Evolutionary conservation across 78 protist species (phyloP), one percentile per base, ranked within the genome.

Genomic region (Guillardia theta): DNA sequence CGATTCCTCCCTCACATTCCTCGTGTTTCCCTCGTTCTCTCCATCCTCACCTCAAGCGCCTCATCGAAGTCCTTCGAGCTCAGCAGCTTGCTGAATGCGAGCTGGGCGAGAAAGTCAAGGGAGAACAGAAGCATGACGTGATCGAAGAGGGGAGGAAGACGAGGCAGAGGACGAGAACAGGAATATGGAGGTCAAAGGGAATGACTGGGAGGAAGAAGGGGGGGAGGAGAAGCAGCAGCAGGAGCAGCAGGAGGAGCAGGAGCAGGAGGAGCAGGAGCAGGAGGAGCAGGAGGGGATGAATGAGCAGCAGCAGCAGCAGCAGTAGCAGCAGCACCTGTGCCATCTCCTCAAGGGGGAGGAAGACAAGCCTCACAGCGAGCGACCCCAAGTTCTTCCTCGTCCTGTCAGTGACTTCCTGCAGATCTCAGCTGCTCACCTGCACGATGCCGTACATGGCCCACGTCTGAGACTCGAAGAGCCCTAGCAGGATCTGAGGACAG

Each of bases 331-430:
- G 46, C 10, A 70, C 46, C 41, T 70, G 83, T 12, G 36, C 33
- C 83, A 70, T 70, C 46, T 70, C 83, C 83, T 70, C 83, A 43
- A 70, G 9, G 45, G 83, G 83, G 83, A 70, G 41, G 41, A 70
- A 70, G 41, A 70, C 83, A 3, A 70, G 83, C 1, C 83, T 1
- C 4, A 4, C 6, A 3, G 41, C 83, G 9, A 70, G 41, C 6
- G 83, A 70, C 10, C 46, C 83, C 83, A 70, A 43, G 6, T 70
- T 70, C 83, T n/a, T n/a, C n/a, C n/a, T n/a, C n/a, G n/a, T n/a
- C n/a, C n/a, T n/a, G n/a, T n/a, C n/a, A n/a, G n/a, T n/a, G n/a
- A n/a, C n/a, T n/a, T n/a, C n/a, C n/a, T n/a, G n/a, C n/a, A n/a
- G n/a, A n/a, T n/a, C n/a, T n/a, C n/a, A n/a, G n/a, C n/a, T n/a